Conservation (phyloP, 495 filamentous ascomycete genomes). For the Penicillium atrosanguineum region DNA sequence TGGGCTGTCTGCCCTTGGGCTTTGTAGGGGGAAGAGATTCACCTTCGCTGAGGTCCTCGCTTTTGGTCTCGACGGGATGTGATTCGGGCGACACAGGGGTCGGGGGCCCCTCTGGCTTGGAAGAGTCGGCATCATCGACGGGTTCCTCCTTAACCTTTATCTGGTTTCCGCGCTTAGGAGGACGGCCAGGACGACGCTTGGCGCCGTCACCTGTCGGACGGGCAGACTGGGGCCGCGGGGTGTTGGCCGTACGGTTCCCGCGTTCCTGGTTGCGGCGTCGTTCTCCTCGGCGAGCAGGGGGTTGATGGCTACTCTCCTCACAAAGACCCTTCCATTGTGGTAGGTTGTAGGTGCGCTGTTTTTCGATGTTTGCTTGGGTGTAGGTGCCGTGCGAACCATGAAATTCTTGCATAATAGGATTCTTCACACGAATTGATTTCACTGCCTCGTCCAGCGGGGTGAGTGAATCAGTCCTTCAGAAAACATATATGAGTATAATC, state of each 20-base stretch:
- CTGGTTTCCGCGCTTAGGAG: slow-evolving; percentile 42
- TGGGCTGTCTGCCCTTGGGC: slow-evolving; percentile 53
- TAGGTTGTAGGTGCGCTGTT: slow-evolving; percentile 91
- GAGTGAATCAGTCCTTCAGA: slow-evolving; percentile 63
- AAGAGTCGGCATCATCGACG: slow-evolving; percentile 40
- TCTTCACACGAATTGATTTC: slow-evolving; percentile 89
- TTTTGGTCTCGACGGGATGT: slow-evolving; percentile 47
- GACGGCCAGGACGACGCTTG: slow-evolving; percentile 48
- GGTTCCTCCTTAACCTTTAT: slow-evolving; percentile 48
- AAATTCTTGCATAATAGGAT: slow-evolving; percentile 97
- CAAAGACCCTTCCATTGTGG: slow-evolving; percentile 92
- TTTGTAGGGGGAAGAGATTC: slow-evolving; percentile 47
- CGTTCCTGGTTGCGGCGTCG: slow-evolving; percentile 73
- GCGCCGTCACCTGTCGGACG: slow-evolving; percentile 31
- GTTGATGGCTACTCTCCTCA: slow-evolving; percentile 91
- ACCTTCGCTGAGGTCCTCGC: slow-evolving; percentile 49
- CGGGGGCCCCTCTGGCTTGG: slow-evolving; percentile 45
- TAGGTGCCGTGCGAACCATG: slow-evolving; percentile 91
- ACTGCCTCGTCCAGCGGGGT: slow-evolving; percentile 78
- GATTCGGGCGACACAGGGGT: slow-evolving; percentile 54
- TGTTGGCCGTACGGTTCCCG: slow-evolving; percentile 38
- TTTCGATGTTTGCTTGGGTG: slow-evolving; percentile 92
- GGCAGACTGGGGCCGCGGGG: slow-evolving; percentile 31
- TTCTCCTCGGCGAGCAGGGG: slow-evolving; percentile 90
- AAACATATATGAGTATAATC: slow-evolving; percentile 11